A percentile compares a stretch with the other conserved stretches of the same genome.
Evolutionary conservation across 2,329 filamentous ascomycete genomes (phyloP).

Genomic region (Sporothrix luriei): DNA sequence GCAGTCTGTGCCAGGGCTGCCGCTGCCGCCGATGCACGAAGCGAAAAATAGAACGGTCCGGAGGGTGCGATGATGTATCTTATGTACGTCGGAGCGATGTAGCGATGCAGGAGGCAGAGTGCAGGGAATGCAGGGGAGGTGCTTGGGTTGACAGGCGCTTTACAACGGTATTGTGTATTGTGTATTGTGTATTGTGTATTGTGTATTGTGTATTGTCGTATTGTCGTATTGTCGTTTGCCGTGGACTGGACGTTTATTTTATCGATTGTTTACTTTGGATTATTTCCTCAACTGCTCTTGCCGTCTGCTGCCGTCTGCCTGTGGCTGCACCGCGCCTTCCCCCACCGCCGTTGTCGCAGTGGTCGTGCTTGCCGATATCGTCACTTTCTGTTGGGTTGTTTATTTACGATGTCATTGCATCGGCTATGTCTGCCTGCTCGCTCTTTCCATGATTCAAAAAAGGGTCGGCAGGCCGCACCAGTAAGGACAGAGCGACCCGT

Average conservation of each 20-base stretch:
- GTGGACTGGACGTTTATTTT: not conserved
- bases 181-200: too few species aligned
- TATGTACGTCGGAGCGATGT: too few species aligned
- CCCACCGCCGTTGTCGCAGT: slow-evolving; percentile 7
- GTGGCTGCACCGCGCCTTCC: slow-evolving; percentile 17
- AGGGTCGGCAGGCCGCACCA: slow-evolving; percentile 19
- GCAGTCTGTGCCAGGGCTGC: slow-evolving; percentile 9
- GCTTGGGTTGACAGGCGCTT: slow-evolving; percentile 19
- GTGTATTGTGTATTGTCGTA: too few species aligned
- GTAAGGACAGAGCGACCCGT: slow-evolving; percentile 8
- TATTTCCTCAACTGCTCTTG: too few species aligned
- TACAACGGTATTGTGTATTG: too few species aligned
- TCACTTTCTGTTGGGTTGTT: not conserved
- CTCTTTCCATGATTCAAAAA: slow-evolving; percentile 12
- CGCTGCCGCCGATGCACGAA: slow-evolving; percentile 24
- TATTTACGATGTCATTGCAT: not conserved
- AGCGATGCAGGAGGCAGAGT: slow-evolving; percentile 11
- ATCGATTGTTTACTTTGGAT: not conserved
- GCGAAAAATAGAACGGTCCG: slow-evolving; percentile 24
- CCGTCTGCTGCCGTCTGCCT: slow-evolving; percentile 16
- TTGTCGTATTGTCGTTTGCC: not conserved
- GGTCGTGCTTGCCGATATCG: not conserved
- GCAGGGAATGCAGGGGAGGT: slow-evolving; percentile 9
- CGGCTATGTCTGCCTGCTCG: not conserved
- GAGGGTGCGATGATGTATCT: slow-evolving; percentile 14